phyloP scores from a whole-genome alignment of 2,329 filamentous ascomycete genomes.

The Colletotrichum sp. region DNA sequence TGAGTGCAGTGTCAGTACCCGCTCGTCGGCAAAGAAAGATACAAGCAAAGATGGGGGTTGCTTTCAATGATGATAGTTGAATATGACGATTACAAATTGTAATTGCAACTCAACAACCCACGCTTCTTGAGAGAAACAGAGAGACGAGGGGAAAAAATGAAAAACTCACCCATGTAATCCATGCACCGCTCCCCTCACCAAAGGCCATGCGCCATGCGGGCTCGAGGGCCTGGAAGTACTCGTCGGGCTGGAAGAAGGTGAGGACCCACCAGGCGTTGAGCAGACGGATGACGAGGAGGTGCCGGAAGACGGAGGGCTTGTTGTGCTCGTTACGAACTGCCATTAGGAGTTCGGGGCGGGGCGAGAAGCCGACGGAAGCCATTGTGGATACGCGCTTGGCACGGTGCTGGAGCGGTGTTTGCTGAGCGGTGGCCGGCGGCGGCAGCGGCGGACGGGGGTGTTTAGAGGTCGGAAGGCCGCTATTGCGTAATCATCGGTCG shows the following conservation, averaged over 20 bases:
- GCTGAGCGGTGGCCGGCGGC: neutral
- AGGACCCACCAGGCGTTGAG: constrained; percentile 78
- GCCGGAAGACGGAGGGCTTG: constrained; percentile 29
- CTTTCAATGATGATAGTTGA: neutral
- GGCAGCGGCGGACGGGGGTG: neutral
- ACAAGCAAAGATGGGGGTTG: neutral
- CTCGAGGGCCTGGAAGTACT: constrained; percentile 95
- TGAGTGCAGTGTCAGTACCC: constrained; percentile 41
- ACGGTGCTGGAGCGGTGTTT: neutral
- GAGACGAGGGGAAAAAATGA: neutral
- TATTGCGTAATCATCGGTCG: constrained; percentile 21
- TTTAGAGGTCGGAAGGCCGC: neutral
- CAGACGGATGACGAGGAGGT: constrained; percentile 72
- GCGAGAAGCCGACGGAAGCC: constrained; percentile 25
- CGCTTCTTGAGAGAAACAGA: neutral
- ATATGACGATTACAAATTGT: neutral
- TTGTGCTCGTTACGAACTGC: constrained; percentile 28
- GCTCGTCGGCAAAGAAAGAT: neutral
- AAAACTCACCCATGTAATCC: constrained; percentile 88
- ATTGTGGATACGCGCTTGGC: constrained; percentile 16
- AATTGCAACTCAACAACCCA: neutral
- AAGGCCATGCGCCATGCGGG: constrained; percentile 92
- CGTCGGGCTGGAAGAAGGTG: constrained; percentile 98
- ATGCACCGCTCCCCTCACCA: constrained; percentile 77
- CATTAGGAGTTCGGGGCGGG: constrained; percentile 25